phyloP scores from a whole-genome alignment of 345 rosid genomes.

The Reutealis trisperma region DNA sequence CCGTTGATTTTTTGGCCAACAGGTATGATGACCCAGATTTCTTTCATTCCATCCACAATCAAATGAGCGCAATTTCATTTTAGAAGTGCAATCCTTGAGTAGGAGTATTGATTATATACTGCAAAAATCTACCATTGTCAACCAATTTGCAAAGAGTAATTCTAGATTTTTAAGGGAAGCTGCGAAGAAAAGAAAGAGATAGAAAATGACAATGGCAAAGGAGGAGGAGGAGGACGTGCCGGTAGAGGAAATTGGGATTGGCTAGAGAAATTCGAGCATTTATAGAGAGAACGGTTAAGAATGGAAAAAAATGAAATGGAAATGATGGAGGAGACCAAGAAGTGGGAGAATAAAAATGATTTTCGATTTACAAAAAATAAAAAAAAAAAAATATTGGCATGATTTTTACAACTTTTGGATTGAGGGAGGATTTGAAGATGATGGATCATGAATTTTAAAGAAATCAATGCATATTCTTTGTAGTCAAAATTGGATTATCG shows the following conservation, averaged over 20 bases:
- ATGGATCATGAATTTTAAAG: conserved; percentile 7
- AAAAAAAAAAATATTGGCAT: conserved; percentile 47
- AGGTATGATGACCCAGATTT: no score
- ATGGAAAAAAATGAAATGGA: conserved; percentile 74
- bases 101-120: conserved; percentile 63
- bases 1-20: no score
- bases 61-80: no score
- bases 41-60: no score
- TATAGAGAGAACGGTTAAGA: conserved; percentile 49
- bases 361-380: conserved; percentile 51
- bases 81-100: no score
- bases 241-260: conserved; percentile 35
- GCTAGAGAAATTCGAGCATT: conserved; percentile 61
- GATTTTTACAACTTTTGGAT: conserved; percentile 39
- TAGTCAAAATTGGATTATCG: not conserved
- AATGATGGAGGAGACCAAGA: conserved; percentile 57
- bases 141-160: conserved; percentile 44
- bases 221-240: conserved; percentile 12
- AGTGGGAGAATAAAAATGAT: conserved; percentile 63
- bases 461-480: not conserved
- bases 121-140: conserved; percentile 52
- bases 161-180: conserved; percentile 29
- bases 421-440: not conserved
- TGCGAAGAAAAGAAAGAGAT: conserved; percentile 28
- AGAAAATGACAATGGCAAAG: conserved; percentile 18